Base-by-base conservation (phyloP, 1,284 basidiomycete genomes). In the Rhodotorula sp. region DNA sequence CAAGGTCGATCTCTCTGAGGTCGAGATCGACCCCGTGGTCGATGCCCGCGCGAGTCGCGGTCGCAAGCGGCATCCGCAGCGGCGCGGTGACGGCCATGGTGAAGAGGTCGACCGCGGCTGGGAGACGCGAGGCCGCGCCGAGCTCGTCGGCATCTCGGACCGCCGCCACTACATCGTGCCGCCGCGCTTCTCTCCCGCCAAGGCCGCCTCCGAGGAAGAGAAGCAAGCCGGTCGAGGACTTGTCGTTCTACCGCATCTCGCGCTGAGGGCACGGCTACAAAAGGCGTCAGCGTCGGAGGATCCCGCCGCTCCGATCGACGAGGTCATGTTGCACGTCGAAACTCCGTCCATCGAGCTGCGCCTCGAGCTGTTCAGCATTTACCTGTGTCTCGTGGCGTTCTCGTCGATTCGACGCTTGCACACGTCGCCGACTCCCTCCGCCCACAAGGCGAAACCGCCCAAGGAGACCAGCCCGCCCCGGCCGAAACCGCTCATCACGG, bases 331-430 rank as follows among this genome's bases (percentile, higher is more conserved):
- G 16, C 79, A 79, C 3, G 70, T 85, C 49, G 76, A 81, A 43
- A 77, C 85, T 14, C 82, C 83, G 34, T 80, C 83, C 47, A 75
- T 86, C 31, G 80, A 83, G 14, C 77, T 84, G 47, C 84, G 84
- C 58, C 83, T 89, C 76, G 86, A 88, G 73, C 83, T 95, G 49
- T 86, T 87, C 19, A 88, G 91, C 79, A 82, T 90, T 26, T 95
- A 94, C 79, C 89, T 88, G 77, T 76, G 84, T 16, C 84, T 95
- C 55, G 83, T 93, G 60, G 90, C 89, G 16, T 72, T 85, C 5
- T 83, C 86, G 50, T 86, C 86, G 0, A 64, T 90, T 54, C 84
- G 82, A 72, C 81, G 80, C 4, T 81, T 90, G 49, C 26, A 59
- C 23, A 19, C 83, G 38, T 56, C 61, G 66, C 55, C 66, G 26